Base-by-base conservation (phyloP, 768 basidiomycete genomes). In the Lentinus brumalis region DNA sequence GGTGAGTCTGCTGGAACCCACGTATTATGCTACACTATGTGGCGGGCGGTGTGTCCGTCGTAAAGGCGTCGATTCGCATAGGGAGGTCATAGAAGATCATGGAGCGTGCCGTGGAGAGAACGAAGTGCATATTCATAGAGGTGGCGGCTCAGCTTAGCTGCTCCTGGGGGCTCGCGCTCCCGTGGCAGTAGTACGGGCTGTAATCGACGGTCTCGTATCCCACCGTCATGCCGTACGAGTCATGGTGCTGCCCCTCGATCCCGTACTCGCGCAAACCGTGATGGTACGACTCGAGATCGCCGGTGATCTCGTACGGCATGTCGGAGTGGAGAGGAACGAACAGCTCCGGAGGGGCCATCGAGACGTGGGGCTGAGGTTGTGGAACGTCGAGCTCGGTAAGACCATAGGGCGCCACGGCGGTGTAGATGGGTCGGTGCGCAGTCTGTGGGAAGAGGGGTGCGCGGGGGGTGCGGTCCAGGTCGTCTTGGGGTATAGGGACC, bases 221-320 rank as follows among this genome's bases (percentile, higher is more conserved):
- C 31, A 64, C 60, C 54, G 66, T 59, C 50, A 59, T 50, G 54
- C 62, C 63, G 64, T 66, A 69, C 35, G 38, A 6, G n/a, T 41
- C 52, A 1, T 4, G 53, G 44, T 9, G 53, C 50, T 11, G 10
- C n/a, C 9, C 61, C 26, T 50, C 53, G 52, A 72, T 69, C n/a
- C 65, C 63, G 45, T 60, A 60, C 21, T 62, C 66, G 42, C 64
- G 61, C 32, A 72, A 63, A 6, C 66, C 71, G 32, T 59, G 38
- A 21, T 53, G 59, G 64, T 72, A 72, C 21, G 66, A 46, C 55
- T 69, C 63, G 42, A 69, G 60, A 52, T 69, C 69, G 52, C 59
- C 50, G 32, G 58, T 46, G 46, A 60, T 29, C 47, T 62, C 57
- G 63, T 52, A 59, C 15, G 51, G 44, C 18, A 41, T 40, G 14